A percentile compares a stretch with the other conserved stretches of the same genome.
These are phyloP conservation scores for Aureobasidium lini DNA, from an alignment of 2,329 filamentous ascomycete genomes.

Conservation along the genomic window DNA sequence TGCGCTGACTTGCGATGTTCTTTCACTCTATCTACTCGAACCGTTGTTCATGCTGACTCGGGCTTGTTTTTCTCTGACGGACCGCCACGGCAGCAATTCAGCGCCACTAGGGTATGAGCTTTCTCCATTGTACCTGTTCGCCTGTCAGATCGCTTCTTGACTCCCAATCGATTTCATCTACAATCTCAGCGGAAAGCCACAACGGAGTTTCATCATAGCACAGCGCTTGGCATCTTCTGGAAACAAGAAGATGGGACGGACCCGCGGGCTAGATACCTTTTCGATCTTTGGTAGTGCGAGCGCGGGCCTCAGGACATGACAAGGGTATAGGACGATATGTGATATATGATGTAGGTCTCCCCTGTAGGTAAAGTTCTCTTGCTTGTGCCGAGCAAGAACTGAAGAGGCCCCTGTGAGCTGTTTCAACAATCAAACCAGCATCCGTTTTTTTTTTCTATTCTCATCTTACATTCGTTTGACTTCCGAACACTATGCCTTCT, in stretches of 20 bases:
- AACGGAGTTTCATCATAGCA: not conserved
- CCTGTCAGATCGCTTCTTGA: not conserved
- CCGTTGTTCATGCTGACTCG: not conserved
- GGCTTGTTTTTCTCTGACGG: not conserved
- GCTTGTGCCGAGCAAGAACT: not conserved
- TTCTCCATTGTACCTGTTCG: not conserved
- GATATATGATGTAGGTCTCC: constrained; percentile 7
- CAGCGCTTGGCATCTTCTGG: constrained; percentile 5
- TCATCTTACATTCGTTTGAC: not conserved
- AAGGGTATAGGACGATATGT: not conserved
- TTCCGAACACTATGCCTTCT: not conserved
- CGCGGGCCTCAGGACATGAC: constrained; percentile 8
- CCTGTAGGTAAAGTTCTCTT: not conserved
- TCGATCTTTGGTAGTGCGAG: not conserved
- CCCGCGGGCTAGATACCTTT: not conserved
- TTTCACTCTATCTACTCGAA: not conserved
- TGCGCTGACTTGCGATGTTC: not conserved
- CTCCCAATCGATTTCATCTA: not conserved
- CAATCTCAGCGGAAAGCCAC: not conserved
- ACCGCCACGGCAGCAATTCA: not conserved
- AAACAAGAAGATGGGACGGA: constrained; percentile 7
- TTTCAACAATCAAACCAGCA: not conserved
- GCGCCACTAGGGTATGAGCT: not conserved
- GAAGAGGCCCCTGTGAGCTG: not conserved
- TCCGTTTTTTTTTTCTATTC: not conserved